Evolutionary conservation across 371 early-diverging fungal species (phyloP).

Genomic region (Rhizopus arrhizus): DNA sequence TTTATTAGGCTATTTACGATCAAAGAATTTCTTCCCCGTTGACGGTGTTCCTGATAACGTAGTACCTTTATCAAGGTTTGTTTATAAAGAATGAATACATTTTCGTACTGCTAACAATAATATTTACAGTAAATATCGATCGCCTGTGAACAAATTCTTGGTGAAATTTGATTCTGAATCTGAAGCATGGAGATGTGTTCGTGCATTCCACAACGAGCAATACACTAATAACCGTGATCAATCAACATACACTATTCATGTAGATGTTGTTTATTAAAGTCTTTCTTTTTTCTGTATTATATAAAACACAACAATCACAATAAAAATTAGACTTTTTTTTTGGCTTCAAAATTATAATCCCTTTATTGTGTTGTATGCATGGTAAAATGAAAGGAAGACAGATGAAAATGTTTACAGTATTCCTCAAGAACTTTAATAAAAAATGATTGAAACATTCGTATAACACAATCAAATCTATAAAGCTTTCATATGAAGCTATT

Average conservation of each 20-base stretch:
- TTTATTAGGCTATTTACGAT: conserved; percentile 40
- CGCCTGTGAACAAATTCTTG: conserved; percentile 43
- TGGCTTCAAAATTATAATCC: not conserved
- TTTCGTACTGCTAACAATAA: too few species aligned
- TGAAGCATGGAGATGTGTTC: conserved; percentile 57
- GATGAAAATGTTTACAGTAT: too few species aligned
- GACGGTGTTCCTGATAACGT: conserved; percentile 41
- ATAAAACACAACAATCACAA: not conserved
- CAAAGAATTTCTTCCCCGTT: conserved; percentile 44
- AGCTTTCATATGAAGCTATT: too few species aligned
- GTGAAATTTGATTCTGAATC: conserved; percentile 53
- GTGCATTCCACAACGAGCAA: conserved; percentile 43
- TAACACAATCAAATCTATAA: too few species aligned
- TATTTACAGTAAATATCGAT: conserved; percentile 29
- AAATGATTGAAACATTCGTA: too few species aligned
- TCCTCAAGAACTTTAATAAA: too few species aligned
- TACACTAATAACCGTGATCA: not conserved
- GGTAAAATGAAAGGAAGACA: too few species aligned
- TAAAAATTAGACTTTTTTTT: not conserved
- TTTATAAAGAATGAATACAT: not conserved
- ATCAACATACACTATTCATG: not conserved
- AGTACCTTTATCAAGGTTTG: conserved; percentile 43
- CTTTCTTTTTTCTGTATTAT: not conserved
- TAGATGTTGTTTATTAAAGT: conserved; percentile 4
- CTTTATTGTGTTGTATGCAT: too few species aligned